phyloP scores from a whole-genome alignment of 768 basidiomycete genomes.

The Lyophyllum atratum region DNA sequence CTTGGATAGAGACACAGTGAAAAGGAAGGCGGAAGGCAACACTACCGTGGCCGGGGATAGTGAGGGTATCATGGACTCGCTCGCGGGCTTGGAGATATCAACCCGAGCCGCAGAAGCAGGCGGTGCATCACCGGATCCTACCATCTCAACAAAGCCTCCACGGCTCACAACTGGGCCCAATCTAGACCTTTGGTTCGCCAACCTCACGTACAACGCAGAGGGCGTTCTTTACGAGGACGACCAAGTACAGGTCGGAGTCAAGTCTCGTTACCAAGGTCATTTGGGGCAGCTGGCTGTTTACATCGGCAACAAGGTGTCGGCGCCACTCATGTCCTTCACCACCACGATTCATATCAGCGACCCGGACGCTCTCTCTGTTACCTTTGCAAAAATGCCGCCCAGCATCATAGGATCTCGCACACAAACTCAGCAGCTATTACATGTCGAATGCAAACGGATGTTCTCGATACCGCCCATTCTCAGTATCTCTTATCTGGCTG shows the following conservation, averaged over 20 bases:
- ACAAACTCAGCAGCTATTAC: conserved; percentile 91
- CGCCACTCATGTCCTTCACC: conserved; percentile 89
- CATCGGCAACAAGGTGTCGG: conserved; percentile 92
- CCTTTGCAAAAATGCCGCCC: conserved; percentile 90
- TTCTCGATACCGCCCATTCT: conserved; percentile 80
- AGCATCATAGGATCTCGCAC: conserved; percentile 78
- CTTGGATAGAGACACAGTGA: conserved; percentile 67
- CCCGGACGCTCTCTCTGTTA: conserved; percentile 73
- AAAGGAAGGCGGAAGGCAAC: conserved; percentile 47
- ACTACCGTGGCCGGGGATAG: conserved; percentile 27
- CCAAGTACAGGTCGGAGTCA: conserved; percentile 94
- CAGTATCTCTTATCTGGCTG: conserved; percentile 88
- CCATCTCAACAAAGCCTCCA: conserved; percentile 34
- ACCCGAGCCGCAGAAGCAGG: conserved; percentile 19
- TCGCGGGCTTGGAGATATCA: conserved; percentile 82
- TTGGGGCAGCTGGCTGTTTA: conserved; percentile 93
- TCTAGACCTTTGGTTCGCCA: conserved; percentile 88
- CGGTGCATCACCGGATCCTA: conserved; percentile 14
- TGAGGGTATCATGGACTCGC: conserved; percentile 67
- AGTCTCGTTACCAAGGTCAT: conserved; percentile 94
- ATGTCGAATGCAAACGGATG: conserved; percentile 91
- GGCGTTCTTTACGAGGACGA: conserved; percentile 96
- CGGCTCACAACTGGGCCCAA: conserved; percentile 68
- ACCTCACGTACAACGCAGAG: conserved; percentile 75
- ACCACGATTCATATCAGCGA: conserved; percentile 76